phyloP scores from a whole-genome alignment of 2,329 filamentous ascomycete genomes.

The Epichloe sylvatica region DNA sequence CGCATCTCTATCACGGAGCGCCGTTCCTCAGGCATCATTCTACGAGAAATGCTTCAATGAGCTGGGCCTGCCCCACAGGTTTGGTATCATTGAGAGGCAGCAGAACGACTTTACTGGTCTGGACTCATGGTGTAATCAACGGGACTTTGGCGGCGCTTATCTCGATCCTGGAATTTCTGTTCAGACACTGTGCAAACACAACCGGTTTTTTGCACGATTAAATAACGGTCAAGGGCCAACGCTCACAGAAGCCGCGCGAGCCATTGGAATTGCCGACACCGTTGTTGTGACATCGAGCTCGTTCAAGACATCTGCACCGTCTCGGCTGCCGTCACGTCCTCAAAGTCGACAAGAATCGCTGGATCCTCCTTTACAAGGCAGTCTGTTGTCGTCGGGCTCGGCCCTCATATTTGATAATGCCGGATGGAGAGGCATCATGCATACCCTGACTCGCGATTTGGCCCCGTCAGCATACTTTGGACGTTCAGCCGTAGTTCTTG shows the following conservation, averaged over 20 bases:
- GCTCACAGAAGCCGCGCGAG: constrained; percentile 61
- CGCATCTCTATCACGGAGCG: constrained; percentile 46
- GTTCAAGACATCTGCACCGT: constrained; percentile 28
- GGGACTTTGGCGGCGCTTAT: constrained; percentile 69
- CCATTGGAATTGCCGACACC: constrained; percentile 71
- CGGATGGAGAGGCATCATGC: constrained; percentile 72
- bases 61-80: constrained; percentile 72
- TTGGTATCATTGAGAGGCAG: constrained; percentile 59
- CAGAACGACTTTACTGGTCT: constrained; percentile 50
- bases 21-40: constrained; percentile 64
- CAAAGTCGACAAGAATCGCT: constrained; percentile 19
- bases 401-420: constrained; percentile 66
- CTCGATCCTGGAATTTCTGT: constrained; percentile 58
- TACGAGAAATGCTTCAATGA: constrained; percentile 76
- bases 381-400: constrained; percentile 34
- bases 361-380: constrained; percentile 14
- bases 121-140: constrained; percentile 57
- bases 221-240: constrained; percentile 38
- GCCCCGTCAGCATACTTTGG: constrained; percentile 69
- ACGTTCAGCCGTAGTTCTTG: constrained; percentile 61
- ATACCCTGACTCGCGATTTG: constrained; percentile 66
- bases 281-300: constrained; percentile 48
- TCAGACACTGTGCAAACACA: constrained; percentile 44
- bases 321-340: constrained; percentile 36
- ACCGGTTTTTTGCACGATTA: constrained; percentile 35